These are phyloP conservation scores for Psophocarpus tetragonolobus DNA, from an alignment of 306 rosid species.

Conservation along the genomic window DNA sequence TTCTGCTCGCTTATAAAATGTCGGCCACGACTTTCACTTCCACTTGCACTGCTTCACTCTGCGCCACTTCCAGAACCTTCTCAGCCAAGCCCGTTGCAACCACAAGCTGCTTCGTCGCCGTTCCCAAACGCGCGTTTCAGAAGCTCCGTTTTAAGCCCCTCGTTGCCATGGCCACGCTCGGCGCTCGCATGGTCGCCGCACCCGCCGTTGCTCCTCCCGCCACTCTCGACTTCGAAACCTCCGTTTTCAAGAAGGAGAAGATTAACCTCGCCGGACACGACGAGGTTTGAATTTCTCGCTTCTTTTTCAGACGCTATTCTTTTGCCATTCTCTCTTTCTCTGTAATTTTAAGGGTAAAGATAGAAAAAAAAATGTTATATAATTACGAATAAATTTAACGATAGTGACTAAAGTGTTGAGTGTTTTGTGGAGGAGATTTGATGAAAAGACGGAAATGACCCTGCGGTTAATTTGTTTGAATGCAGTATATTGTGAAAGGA, in stretches of 20 bases:
- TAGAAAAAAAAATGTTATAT: no score
- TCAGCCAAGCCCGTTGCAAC: constrained; percentile 3
- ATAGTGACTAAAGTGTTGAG: no score
- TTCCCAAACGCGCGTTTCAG: constrained; percentile 40
- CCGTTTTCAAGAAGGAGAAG: constrained; percentile 86
- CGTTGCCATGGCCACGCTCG: constrained; percentile 46
- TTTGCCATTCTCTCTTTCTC: no score
- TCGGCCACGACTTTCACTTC: constrained; percentile 45
- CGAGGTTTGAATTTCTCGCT: constrained; percentile 54
- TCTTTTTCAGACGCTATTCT: no score
- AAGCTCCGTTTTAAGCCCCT: constrained; percentile 37
- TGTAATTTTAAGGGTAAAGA: no score
- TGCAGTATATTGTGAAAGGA: constrained; percentile 85
- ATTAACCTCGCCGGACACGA: constrained; percentile 84
- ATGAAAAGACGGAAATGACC: neutral
- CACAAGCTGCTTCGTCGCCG: neutral
- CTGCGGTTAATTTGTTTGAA: constrained; percentile 34
- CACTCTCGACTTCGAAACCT: constrained; percentile 72
- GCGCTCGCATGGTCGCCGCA: constrained; percentile 74
- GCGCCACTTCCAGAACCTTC: constrained; percentile 40
- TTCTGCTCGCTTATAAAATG: constrained; percentile 25
- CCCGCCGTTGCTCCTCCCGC: constrained; percentile 44
- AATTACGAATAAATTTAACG: no score
- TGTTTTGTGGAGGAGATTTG: neutral
- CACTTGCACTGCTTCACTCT: constrained; percentile 39